These are phyloP conservation scores for Lachnellula occidentalis DNA, from an alignment of 2,329 filamentous ascomycete genomes.

Conservation along the genomic window DNA sequence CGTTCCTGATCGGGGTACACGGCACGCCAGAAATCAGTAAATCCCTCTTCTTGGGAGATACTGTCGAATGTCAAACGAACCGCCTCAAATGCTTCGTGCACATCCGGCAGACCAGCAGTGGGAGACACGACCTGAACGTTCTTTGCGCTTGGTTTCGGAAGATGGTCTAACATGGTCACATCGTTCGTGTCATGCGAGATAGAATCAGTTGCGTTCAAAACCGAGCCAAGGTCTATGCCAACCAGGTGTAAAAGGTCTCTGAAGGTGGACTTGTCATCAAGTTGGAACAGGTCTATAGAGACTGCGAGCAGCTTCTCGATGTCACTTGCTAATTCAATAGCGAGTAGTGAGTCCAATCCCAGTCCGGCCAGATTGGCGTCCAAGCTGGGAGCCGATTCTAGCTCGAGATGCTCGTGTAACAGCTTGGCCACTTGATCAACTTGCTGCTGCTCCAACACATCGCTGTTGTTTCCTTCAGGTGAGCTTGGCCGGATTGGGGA, in stretches of 20 bases:
- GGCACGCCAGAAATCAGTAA: not conserved
- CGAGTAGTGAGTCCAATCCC: slow-evolving; percentile 35
- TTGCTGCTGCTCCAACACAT: not conserved
- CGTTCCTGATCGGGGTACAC: not conserved
- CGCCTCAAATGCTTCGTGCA: not conserved
- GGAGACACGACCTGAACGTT: not conserved
- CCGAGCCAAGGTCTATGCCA: not conserved
- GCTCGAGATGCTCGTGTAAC: not conserved
- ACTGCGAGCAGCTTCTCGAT: slow-evolving; percentile 14
- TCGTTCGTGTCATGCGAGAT: not conserved
- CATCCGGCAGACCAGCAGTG: not conserved
- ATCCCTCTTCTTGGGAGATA: not conserved
- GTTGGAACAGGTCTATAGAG: not conserved
- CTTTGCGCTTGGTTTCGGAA: not conserved
- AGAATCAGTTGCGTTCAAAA: not conserved
- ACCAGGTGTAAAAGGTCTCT: not conserved
- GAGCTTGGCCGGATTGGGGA: not conserved
- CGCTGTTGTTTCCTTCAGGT: not conserved
- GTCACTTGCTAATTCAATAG: slow-evolving; percentile 31
- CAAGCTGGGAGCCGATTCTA: slow-evolving; percentile 11
- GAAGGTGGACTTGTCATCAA: not conserved
- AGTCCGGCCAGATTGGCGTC: slow-evolving; percentile 29
- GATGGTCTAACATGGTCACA: not conserved
- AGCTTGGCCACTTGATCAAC: not conserved
- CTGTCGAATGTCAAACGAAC: not conserved